Percentiles rank a stretch among this genome's conserved stretches.
Evolutionary conservation across 2,329 filamentous ascomycete species (phyloP).

Genomic region (Alternaria sp.): DNA sequence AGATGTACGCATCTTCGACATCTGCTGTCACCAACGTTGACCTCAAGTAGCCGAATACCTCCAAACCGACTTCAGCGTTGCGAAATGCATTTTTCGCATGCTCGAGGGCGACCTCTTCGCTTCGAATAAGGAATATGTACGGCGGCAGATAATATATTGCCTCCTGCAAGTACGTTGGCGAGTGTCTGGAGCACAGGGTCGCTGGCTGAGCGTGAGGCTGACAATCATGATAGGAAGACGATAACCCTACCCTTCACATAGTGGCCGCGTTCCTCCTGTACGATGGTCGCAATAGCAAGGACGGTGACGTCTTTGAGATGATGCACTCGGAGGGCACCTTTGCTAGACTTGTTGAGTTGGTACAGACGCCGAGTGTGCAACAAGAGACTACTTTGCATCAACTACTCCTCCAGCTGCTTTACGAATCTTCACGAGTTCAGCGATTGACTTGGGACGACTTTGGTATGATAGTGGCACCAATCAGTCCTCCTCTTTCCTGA

Average conservation of each 20-base stretch:
- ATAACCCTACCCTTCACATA: constrained; percentile 78
- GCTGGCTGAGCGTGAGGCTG: constrained; percentile 19
- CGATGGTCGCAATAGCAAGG: constrained; percentile 80
- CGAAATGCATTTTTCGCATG: constrained; percentile 80
- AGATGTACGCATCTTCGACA: constrained; percentile 60
- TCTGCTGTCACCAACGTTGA: constrained; percentile 28
- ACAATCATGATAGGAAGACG: constrained; percentile 74
- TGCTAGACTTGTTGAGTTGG: constrained; percentile 80
- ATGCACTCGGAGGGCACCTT: constrained; percentile 91
- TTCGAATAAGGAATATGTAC: constrained; percentile 82
- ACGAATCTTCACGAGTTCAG: constrained; percentile 96
- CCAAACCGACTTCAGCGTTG: constrained; percentile 78
- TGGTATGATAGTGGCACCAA: constrained; percentile 59
- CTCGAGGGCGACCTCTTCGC: constrained; percentile 78
- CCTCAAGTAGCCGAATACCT: constrained; percentile 69
- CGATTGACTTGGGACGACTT: constrained; percentile 79
- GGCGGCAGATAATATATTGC: constrained; percentile 90
- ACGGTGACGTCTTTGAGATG: constrained; percentile 78
- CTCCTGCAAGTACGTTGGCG: constrained; percentile 69
- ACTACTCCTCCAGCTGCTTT: constrained; percentile 84
- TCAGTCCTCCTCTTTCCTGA: not conserved
- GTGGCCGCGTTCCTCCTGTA: constrained; percentile 85
- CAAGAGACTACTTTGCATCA: constrained; percentile 77
- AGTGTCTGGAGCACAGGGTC: constrained; percentile 5
- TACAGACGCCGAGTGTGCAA: constrained; percentile 69